Evolutionary conservation across 2,329 filamentous ascomycete species (phyloP).

Genomic region (Colletotrichum acutatum): DNA sequence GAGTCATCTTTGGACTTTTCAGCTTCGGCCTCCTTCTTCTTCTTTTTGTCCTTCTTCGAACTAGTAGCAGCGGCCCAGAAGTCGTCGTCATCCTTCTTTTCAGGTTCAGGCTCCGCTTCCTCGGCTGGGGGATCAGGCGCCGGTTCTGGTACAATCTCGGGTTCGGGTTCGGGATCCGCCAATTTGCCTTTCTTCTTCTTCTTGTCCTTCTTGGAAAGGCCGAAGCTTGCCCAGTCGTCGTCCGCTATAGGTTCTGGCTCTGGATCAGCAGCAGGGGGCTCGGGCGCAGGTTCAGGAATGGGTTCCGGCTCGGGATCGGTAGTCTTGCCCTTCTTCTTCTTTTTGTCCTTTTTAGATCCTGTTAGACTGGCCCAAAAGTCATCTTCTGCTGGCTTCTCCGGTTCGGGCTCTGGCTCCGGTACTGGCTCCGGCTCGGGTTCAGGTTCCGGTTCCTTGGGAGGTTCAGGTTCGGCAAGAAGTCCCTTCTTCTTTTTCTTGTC

Average conservation of each 20-base stretch:
- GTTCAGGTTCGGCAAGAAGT: conserved; percentile 39
- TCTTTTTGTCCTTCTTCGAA: conserved; percentile 46
- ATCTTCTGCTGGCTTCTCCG: conserved; percentile 37
- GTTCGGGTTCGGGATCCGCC: conserved; percentile 38
- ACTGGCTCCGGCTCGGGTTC: conserved; percentile 39
- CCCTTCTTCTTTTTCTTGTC: conserved; percentile 52
- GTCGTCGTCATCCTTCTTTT: conserved; percentile 48
- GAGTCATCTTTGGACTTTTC: conserved; percentile 33
- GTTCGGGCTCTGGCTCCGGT: conserved; percentile 39
- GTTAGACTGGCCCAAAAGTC: conserved; percentile 46
- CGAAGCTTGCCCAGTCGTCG: conserved; percentile 42
- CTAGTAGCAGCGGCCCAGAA: conserved; percentile 41
- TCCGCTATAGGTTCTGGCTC: conserved; percentile 24
- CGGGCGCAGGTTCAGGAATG: conserved; percentile 18
- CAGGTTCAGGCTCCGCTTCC: conserved; percentile 40
- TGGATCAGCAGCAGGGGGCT: conserved; percentile 38
- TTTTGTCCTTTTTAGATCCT: conserved; percentile 46
- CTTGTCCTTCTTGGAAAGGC: conserved; percentile 45
- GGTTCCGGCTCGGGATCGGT: conserved; percentile 31
- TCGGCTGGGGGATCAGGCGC: conserved; percentile 29
- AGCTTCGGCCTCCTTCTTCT: conserved; percentile 43
- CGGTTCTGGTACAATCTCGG: conserved; percentile 5
- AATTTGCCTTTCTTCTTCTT: conserved; percentile 40
- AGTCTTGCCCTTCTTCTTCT: conserved; percentile 45
- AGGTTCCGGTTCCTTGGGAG: conserved; percentile 38